Conservation (phyloP, 2,329 filamentous ascomycete genomes). For the Paecilomyces sp. region DNA sequence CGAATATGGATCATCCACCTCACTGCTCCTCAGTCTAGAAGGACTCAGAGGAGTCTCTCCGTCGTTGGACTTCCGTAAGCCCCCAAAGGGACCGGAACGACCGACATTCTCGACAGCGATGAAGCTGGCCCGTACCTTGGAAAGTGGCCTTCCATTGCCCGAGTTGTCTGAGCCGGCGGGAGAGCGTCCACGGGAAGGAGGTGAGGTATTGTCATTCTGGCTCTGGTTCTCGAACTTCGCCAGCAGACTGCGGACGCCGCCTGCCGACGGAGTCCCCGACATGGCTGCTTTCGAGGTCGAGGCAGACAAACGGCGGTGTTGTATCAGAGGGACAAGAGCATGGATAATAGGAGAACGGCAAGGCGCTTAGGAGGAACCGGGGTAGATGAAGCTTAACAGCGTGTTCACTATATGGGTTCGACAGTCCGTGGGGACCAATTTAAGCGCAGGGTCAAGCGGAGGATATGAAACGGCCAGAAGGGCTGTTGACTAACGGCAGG, state of each 20-base stretch:
- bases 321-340: neutral
- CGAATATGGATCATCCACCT: constrained; percentile 21
- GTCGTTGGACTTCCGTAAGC: constrained; percentile 34
- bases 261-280: constrained; percentile 23
- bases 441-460: neutral
- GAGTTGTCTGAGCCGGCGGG: constrained; percentile 45
- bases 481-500: neutral
- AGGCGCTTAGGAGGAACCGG: neutral
- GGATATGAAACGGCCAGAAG: neutral
- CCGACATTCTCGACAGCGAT: constrained; percentile 57
- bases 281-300: constrained; percentile 2
- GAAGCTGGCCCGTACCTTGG: constrained; percentile 69
- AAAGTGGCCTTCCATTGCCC: constrained; percentile 52
- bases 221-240: constrained; percentile 74
- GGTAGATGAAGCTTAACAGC: neutral
- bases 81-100: constrained; percentile 34
- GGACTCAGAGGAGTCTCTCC: constrained; percentile 23
- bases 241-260: constrained; percentile 65
- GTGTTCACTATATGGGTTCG: neutral
- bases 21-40: constrained; percentile 23
- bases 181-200: constrained; percentile 63
- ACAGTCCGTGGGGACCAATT: neutral
- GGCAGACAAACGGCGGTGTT: neutral
- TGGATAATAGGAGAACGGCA: neutral
- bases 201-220: constrained; percentile 51